phyloP scores from a whole-genome alignment of 441 rosid genomes.

The Populus trichocarpa region DNA sequence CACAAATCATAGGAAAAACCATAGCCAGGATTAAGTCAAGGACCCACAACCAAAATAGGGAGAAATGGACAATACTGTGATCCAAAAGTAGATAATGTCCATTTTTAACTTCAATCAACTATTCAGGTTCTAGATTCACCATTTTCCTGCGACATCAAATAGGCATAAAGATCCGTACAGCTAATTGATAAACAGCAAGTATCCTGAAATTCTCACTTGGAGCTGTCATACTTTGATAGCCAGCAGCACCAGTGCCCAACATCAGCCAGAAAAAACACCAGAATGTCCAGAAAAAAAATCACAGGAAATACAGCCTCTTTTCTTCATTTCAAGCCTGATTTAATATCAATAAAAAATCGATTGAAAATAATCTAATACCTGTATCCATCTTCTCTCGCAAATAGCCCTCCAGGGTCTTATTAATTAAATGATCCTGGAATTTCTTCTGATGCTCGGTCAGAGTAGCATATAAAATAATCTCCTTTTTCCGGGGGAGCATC shows the following conservation, averaged over 20 bases:
- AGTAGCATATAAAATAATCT: slow-evolving; percentile 86
- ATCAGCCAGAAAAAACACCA: neutral
- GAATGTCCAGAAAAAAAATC: neutral
- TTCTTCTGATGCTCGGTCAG: slow-evolving; percentile 84
- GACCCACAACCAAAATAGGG: neutral
- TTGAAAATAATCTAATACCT: slow-evolving; percentile 34
- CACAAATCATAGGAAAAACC: neutral
- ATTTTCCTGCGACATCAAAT: neutral
- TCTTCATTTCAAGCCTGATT: neutral
- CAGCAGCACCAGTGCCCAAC: neutral
- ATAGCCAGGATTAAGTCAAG: neutral
- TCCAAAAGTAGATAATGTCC: neutral
- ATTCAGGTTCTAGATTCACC: neutral
- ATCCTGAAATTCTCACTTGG: neutral
- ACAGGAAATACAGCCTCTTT: neutral
- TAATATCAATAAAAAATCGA: neutral
- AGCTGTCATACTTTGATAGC: neutral
- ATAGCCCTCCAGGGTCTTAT: slow-evolving; percentile 64
- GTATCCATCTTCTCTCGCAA: slow-evolving; percentile 38
- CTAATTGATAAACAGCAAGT: neutral
- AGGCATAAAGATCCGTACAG: neutral
- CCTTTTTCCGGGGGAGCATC: slow-evolving; percentile 89
- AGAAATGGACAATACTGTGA: neutral
- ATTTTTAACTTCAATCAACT: neutral
- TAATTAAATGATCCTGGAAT: slow-evolving; percentile 85